phyloP scores from a whole-genome alignment of 805 yeast genomes.

The Starmerella sp. region DNA sequence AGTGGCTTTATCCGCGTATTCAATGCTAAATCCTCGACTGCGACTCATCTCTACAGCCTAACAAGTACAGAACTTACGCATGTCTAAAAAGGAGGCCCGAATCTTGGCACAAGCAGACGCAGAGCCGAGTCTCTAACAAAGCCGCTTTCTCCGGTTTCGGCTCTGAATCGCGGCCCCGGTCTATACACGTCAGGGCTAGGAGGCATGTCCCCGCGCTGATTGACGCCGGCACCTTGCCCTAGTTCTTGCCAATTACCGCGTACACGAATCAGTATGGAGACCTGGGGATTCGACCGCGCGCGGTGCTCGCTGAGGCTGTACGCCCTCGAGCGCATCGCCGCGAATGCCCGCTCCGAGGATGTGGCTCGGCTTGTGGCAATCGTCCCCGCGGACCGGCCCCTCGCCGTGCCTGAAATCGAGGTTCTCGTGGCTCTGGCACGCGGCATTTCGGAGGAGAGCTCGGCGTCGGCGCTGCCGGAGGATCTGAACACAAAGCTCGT shows the following conservation, averaged over 20 bases:
- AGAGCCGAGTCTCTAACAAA: neutral
- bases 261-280: slow-evolving; percentile 17
- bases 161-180: neutral
- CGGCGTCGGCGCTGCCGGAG: neutral
- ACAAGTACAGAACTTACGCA: too few relatives aligned
- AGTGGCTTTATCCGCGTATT: too few relatives aligned
- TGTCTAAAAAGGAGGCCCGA: too few relatives aligned
- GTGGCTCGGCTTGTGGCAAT: slow-evolving; percentile 12
- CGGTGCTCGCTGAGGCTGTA: slow-evolving; percentile 17
- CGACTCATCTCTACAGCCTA: too few relatives aligned
- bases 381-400: slow-evolving; percentile 11
- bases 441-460: slow-evolving; percentile 6
- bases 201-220: neutral
- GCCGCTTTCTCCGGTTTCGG: neutral
- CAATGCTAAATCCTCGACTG: too few relatives aligned
- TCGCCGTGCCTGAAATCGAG: slow-evolving; percentile 35
- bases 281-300: slow-evolving; percentile 19
- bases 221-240: neutral
- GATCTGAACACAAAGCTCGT: neutral
- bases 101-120: too few relatives aligned
- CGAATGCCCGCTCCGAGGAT: slow-evolving; percentile 17
- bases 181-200: neutral
- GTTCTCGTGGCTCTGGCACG: slow-evolving; percentile 46
- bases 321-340: slow-evolving; percentile 20
- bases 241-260: neutral